Evolutionary conservation across 2,329 filamentous ascomycete genomes (phyloP).

Genomic region (Arthrobotrys musiformis): DNA sequence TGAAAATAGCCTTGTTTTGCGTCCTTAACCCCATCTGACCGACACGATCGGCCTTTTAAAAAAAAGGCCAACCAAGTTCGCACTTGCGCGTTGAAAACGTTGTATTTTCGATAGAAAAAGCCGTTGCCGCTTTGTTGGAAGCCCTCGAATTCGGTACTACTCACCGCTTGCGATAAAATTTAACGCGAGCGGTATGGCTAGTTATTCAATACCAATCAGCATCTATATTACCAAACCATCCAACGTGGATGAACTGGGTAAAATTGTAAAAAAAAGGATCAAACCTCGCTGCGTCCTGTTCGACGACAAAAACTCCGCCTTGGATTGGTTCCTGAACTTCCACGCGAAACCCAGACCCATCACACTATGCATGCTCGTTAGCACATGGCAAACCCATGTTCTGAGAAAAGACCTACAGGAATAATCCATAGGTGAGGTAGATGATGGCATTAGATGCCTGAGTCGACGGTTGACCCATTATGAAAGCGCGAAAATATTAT

Average conservation of each 20-base stretch:
- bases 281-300: conserved; percentile 87
- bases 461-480: conserved; percentile 79
- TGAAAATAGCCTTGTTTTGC: neutral
- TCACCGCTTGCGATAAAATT: conserved; percentile 94
- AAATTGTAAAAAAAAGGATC: conserved; percentile 59
- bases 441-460: conserved; percentile 84
- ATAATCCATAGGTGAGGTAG: conserved; percentile 80
- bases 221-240: too few species aligned
- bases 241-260: conserved; percentile 48
- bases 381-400: neutral
- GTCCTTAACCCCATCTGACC: too few species aligned
- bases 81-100: conserved; percentile 31
- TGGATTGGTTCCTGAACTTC: conserved; percentile 71
- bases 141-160: conserved; percentile 66
- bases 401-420: conserved; percentile 71
- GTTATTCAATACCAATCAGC: neutral
- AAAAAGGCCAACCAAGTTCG: conserved; percentile 21
- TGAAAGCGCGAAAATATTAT: neutral
- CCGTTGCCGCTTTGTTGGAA: conserved; percentile 64
- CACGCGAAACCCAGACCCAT: conserved; percentile 72
- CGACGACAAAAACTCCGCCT: conserved; percentile 77
- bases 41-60: neutral
- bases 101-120: conserved; percentile 14
- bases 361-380: conserved; percentile 65
- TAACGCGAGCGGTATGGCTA: conserved; percentile 81